phyloP scores from a whole-genome alignment of 768 basidiomycete genomes.

The Boletellus sp. region DNA sequence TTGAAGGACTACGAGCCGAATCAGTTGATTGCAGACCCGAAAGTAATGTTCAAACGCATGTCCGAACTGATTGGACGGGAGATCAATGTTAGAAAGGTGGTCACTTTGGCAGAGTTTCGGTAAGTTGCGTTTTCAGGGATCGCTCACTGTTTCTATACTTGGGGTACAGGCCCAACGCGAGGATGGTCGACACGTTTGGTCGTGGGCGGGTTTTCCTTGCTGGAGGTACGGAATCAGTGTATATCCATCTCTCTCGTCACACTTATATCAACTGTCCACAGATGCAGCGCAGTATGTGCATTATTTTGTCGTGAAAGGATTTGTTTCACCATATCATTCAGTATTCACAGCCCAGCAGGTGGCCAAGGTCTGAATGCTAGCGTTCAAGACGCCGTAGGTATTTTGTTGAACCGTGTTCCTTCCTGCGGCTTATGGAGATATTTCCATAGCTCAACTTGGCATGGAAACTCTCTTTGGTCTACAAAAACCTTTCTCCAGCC shows the following conservation, averaged over 20 bases:
- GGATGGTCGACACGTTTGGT: constrained; percentile 43
- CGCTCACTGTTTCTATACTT: not conserved
- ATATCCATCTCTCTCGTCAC: not conserved
- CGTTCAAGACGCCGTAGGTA: constrained; percentile 38
- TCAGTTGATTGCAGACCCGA: constrained; percentile 17
- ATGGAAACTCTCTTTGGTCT: constrained; percentile 45
- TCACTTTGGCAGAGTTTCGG: constrained; percentile 29
- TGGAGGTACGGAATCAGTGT: constrained; percentile 33
- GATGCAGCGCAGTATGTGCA: constrained; percentile 43
- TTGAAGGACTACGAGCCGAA: constrained; percentile 8
- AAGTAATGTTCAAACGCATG: constrained; percentile 32
- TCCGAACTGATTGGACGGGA: constrained; percentile 26
- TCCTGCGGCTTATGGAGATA: not conserved
- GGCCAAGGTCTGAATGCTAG: constrained; percentile 36
- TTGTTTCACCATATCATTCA: not conserved
- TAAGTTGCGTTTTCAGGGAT: constrained; percentile 12
- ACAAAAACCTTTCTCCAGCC: constrained; percentile 33
- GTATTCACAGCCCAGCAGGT: constrained; percentile 22
- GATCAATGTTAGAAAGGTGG: constrained; percentile 29
- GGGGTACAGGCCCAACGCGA: constrained; percentile 44
- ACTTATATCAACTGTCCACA: constrained; percentile 13
- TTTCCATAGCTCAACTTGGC: constrained; percentile 36
- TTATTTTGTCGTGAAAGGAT: not conserved
- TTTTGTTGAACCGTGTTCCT: not conserved
- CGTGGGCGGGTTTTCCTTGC: constrained; percentile 44